A percentile compares a stretch with the other conserved stretches of the same genome.
phyloP scores from a whole-genome alignment of 257 asterid genomes.

The Avicennia marina region DNA sequence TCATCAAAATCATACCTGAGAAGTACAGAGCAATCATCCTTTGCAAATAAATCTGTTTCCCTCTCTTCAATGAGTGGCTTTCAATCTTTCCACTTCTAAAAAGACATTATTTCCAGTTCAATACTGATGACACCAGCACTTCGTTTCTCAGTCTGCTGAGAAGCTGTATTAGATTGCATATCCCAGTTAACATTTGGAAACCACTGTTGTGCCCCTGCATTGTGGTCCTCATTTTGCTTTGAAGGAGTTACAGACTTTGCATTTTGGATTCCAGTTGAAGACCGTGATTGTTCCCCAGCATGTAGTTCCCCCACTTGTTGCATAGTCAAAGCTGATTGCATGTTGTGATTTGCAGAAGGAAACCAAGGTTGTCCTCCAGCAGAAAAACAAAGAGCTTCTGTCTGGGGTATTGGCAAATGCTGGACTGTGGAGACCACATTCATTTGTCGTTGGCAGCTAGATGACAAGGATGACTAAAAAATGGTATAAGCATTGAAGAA shows the following conservation, averaged over 20 bases:
- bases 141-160: slow-evolving; percentile 42
- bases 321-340: slow-evolving; percentile 36
- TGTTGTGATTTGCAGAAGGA: slow-evolving; percentile 52
- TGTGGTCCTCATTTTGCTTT: slow-evolving; percentile 42
- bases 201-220: slow-evolving; percentile 31
- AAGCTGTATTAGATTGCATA: slow-evolving; percentile 38
- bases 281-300: slow-evolving; percentile 40
- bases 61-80: slow-evolving; percentile 61
- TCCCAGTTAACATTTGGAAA: slow-evolving; percentile 29
- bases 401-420: slow-evolving; percentile 44
- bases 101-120: slow-evolving; percentile 62
- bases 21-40: slow-evolving; percentile 3
- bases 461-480: slow-evolving; percentile 33
- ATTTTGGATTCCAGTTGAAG: slow-evolving; percentile 32
- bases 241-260: slow-evolving; percentile 43
- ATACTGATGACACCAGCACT: slow-evolving; percentile 25
- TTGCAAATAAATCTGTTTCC: slow-evolving; percentile 28
- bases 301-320: slow-evolving; percentile 41
- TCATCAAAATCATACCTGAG: background rate
- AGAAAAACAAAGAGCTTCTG: slow-evolving; percentile 35
- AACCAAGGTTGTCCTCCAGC: slow-evolving; percentile 64
- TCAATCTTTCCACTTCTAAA: slow-evolving; percentile 84
- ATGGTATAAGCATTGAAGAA: slow-evolving; percentile 7
- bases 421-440: slow-evolving; percentile 44
- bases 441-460: slow-evolving; percentile 51